phyloP scores from a whole-genome alignment of 352 stramenopile species.

The Blastocystis sp. region DNA sequence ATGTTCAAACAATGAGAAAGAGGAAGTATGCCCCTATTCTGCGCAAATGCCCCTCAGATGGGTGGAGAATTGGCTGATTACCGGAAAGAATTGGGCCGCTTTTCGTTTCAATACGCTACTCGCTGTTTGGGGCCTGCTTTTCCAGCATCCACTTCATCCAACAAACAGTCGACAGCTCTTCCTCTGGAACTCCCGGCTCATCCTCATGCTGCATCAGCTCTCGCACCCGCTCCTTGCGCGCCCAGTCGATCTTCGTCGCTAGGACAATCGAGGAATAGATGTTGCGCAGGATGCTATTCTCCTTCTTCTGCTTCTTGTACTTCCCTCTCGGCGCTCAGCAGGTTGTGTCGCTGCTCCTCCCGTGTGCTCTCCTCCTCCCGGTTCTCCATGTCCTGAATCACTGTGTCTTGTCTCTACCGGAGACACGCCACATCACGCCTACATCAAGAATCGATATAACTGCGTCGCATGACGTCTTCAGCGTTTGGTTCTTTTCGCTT shows the following conservation, averaged over 20 bases:
- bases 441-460: background rate
- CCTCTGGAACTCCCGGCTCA: constrained; percentile 50
- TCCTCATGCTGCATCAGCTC: constrained; percentile 50
- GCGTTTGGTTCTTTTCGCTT: background rate
- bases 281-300: constrained; percentile 36
- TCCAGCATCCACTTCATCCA: background rate
- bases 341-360: background rate
- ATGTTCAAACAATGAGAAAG: no score
- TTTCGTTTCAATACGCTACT: no score
- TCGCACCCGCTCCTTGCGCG: constrained; percentile 22
- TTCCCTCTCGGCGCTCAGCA: constrained; percentile 26
- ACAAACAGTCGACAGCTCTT: background rate
- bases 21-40: no score
- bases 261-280: constrained; percentile 54
- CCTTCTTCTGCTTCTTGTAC: constrained; percentile 6
- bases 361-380: background rate
- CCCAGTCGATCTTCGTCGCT: constrained; percentile 35
- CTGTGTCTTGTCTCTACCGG: constrained; percentile 2
- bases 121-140: no score
- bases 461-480: constrained; percentile 3
- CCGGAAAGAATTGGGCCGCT: no score
- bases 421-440: background rate
- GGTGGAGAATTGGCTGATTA: no score
- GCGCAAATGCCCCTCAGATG: no score
- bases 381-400: constrained; percentile 46